phyloP scores from a whole-genome alignment of 768 basidiomycete genomes.

The Cubamyces lactineus region DNA sequence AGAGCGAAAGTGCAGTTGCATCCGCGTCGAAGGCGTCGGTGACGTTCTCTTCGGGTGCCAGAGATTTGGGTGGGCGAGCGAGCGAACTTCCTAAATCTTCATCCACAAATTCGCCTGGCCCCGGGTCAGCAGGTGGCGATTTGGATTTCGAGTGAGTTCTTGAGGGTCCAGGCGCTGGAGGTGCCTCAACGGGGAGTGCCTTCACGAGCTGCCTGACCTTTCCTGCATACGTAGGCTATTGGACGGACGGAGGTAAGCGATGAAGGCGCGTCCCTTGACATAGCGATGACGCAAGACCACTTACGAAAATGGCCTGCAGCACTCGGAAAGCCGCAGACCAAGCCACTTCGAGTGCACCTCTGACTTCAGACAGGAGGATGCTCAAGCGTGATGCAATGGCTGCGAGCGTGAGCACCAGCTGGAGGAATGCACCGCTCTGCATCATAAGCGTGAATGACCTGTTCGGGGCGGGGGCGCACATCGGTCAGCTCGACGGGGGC shows the following conservation, averaged over 20 bases:
- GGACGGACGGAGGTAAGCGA: neutral
- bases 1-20: conserved; percentile 2
- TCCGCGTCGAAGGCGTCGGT: conserved; percentile 3
- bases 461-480: neutral
- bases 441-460: conserved; percentile 68
- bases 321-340: conserved; percentile 35
- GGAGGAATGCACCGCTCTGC: conserved; percentile 75
- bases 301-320: conserved; percentile 39
- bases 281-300: conserved; percentile 11
- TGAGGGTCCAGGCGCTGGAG: neutral
- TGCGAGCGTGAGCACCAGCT: conserved; percentile 61
- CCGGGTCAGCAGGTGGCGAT: neutral
- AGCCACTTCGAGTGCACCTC: conserved; percentile 40
- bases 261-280: neutral
- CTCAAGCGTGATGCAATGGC: conserved; percentile 65
- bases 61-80: neutral
- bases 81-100: conserved; percentile 27
- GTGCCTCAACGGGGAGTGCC: neutral
- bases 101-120: conserved; percentile 15
- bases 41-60: conserved; percentile 3
- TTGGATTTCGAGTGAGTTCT: neutral
- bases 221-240: neutral
- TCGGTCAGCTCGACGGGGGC: neutral
- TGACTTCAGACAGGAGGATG: conserved; percentile 48
- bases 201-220: conserved; percentile 3